Evolutionary conservation across 768 basidiomycete genomes (phyloP), one percentile per base, ranked within the genome.

Genomic region (Stropharia rugosoannulata): DNA sequence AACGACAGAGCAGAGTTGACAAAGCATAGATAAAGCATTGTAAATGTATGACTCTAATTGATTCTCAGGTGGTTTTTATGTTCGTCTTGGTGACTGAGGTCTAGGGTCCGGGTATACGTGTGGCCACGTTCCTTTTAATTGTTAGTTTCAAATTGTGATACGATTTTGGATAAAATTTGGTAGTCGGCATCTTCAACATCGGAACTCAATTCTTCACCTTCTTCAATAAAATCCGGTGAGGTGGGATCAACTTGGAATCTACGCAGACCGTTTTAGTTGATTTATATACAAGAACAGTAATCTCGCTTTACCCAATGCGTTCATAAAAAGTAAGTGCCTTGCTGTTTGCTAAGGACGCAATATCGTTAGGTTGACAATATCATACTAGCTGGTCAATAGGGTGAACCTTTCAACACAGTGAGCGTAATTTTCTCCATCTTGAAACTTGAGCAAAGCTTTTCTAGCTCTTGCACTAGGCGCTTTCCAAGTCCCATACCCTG

Each of bases 391-490:
- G 5, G 16, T 44, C 29, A 32, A 18, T 8, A 11, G 32, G 4
- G 55, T 70, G n/a, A 35, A 90, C 91, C 76, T 79, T 84, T 86
- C 60, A 93, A 79, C 1, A 84, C 88, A 0, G 92, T 94, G 13
- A 94, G 78, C 76, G 87, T 81, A 25, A 89, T 68, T 64, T 87
- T 91, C 38, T 82, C 70, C 86, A 93, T 88, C 2, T 65, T 57
- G 72, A 78, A 88, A 39, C 62, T 66, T 12, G 62, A 63, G 5
- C 81, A 85, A 13, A 93, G 78, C 7, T 69, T 69, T 18, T 70
- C 69, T 16, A 93, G 68, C 18, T 70, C 68, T 2, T 74, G 68
- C 66, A 86, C 74, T 47, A 93, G 66, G 18, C 67, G 62, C 55
- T 69, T 80, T 0, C 91, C 92, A 0, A 90, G 67, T 2, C 91